Conservation (phyloP, 2,329 filamentous ascomycete species). For the Trichoderma cornu-damae region DNA sequence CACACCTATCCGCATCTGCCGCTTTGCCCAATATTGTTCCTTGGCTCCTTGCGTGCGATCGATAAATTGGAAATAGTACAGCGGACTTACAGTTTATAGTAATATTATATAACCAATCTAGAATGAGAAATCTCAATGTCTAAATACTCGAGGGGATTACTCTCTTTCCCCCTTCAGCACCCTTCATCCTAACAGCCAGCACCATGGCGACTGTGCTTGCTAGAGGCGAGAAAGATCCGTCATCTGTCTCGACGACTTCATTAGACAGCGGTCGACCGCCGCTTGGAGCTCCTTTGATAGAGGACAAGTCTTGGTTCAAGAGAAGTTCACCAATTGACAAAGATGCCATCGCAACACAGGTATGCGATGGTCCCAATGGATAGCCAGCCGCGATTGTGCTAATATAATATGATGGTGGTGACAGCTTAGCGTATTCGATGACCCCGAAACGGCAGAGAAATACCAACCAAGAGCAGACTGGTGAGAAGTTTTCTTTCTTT, state of each 20-base stretch:
- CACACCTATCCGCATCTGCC: constrained; percentile 6
- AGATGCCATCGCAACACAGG: constrained; percentile 36
- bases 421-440: constrained; percentile 36
- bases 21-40: background rate
- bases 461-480: constrained; percentile 31
- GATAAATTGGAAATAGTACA: background rate
- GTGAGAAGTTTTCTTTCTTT: no score
- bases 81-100: background rate
- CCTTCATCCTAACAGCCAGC: background rate
- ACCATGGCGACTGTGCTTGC: constrained; percentile 19
- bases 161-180: background rate
- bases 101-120: background rate
- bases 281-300: constrained; percentile 28
- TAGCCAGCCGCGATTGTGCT: background rate
- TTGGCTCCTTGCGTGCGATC: constrained; percentile 15
- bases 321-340: constrained; percentile 26
- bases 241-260: constrained; percentile 16
- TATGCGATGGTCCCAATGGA: background rate
- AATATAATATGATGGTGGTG: no score
- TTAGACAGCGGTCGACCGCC: constrained; percentile 23
- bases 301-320: constrained; percentile 34
- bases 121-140: background rate
- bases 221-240: constrained; percentile 4
- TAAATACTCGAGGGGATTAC: background rate
- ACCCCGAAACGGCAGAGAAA: constrained; percentile 32